phyloP scores from a whole-genome alignment of 495 filamentous ascomycete species.

The Lophium mytilinum region DNA sequence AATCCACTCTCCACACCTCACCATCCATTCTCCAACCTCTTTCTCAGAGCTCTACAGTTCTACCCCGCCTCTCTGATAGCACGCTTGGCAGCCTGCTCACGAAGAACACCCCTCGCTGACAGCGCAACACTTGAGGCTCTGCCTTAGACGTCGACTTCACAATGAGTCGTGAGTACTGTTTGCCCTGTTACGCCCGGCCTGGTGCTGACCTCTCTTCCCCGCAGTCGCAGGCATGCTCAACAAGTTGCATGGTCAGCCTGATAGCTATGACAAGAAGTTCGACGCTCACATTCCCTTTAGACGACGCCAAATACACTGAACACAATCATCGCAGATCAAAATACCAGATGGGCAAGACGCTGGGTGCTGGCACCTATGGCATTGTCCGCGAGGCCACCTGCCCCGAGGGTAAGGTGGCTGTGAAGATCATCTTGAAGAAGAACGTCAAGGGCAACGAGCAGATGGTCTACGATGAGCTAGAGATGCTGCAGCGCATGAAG shows the following conservation, averaged over 20 bases:
- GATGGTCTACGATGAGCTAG: constrained; percentile 97
- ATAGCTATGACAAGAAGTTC: constrained; percentile 97
- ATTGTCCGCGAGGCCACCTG: constrained; percentile 93
- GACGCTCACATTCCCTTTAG: constrained; percentile 21
- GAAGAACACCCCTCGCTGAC: not conserved
- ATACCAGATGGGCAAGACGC: constrained; percentile 85
- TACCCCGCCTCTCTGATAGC: constrained; percentile 10
- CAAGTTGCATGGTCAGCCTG: constrained; percentile 94
- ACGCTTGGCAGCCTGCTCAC: constrained; percentile 9
- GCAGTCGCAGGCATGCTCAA: constrained; percentile 87
- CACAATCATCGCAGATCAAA: constrained; percentile 49
- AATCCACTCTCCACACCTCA: not conserved
- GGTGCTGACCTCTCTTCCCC: not conserved
- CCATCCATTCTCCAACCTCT: no score
- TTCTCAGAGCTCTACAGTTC: no score
- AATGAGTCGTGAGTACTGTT: constrained; percentile 22
- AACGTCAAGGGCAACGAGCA: constrained; percentile 96
- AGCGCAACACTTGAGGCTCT: constrained; percentile 7
- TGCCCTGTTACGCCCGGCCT: not conserved
- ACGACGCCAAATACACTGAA: constrained; percentile 16
- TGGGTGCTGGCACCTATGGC: constrained; percentile 96
- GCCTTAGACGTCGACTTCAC: not conserved
- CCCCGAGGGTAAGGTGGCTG: constrained; percentile 75
- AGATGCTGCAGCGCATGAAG: constrained; percentile 79
- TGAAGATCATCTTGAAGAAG: constrained; percentile 99